Evolutionary conservation across 371 early-diverging fungal species (phyloP).

Genomic region (Blakeslea trispora): DNA sequence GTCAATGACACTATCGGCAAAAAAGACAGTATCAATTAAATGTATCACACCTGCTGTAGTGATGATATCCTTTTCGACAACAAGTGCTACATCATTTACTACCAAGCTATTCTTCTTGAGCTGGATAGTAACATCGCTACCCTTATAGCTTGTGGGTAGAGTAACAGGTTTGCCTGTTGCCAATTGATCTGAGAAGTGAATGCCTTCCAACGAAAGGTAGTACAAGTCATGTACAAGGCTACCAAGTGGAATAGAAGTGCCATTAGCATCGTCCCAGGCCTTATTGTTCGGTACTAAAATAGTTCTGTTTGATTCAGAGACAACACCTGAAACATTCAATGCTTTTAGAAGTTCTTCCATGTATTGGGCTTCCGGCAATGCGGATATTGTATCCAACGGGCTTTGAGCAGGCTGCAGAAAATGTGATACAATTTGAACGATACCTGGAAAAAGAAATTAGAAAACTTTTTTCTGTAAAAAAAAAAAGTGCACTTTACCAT

Average conservation of each 20-base stretch:
- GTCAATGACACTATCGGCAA: conserved; percentile 4
- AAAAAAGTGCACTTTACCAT: conserved; percentile 3
- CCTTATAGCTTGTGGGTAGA: conserved; percentile 1
- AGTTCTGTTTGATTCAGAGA: conserved; percentile 19
- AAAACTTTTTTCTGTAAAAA: conserved; percentile 15
- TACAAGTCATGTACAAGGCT: conserved; percentile 19
- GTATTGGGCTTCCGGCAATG: conserved; percentile 13
- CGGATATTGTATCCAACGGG: conserved; percentile 23
- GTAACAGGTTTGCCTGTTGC: background rate
- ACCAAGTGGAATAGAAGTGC: conserved; percentile 14
- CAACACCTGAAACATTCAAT: conserved; percentile 20
- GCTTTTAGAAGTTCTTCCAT: conserved; percentile 25
- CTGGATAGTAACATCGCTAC: background rate
- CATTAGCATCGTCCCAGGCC: conserved; percentile 14
- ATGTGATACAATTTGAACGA: conserved; percentile 22
- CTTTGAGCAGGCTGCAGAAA: conserved; percentile 22
- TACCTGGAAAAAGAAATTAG: conserved; percentile 13
- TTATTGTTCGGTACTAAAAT: conserved; percentile 23
- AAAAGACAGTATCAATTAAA: conserved; percentile 22
- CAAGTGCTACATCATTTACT: conserved; percentile 3
- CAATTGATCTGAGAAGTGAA: conserved; percentile 1
- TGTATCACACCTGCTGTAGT: conserved; percentile 27
- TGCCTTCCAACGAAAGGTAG: conserved; percentile 12
- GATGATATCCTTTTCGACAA: conserved; percentile 22
- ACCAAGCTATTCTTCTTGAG: background rate